phyloP scores from a whole-genome alignment of 768 basidiomycete species.

The Pleurotus citrinopileatus region DNA sequence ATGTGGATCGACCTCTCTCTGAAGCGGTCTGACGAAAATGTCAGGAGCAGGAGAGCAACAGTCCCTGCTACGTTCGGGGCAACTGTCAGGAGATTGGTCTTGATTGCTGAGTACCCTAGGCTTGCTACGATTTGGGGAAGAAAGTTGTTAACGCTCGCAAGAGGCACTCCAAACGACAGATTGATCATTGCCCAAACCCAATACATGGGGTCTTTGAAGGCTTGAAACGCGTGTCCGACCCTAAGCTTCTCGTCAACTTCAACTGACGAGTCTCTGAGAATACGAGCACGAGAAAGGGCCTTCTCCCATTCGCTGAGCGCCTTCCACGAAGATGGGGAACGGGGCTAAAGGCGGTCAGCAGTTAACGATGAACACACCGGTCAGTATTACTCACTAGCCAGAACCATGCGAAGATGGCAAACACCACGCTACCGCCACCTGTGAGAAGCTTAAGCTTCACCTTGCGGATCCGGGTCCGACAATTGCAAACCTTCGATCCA shows the following conservation, averaged over 20 bases:
- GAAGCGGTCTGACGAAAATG: slow-evolving; percentile 51
- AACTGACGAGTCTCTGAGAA: slow-evolving; percentile 46
- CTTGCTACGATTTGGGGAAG: slow-evolving; percentile 46
- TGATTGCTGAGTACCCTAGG: slow-evolving; percentile 43
- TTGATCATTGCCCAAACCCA: slow-evolving; percentile 48
- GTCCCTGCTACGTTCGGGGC: slow-evolving; percentile 52
- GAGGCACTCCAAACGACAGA: slow-evolving; percentile 43
- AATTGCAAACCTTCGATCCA: slow-evolving; percentile 44
- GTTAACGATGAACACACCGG: background rate
- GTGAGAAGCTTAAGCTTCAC: background rate
- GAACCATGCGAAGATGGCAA: slow-evolving; percentile 43
- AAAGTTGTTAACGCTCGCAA: slow-evolving; percentile 53
- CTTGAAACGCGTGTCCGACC: slow-evolving; percentile 40
- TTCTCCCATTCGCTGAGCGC: slow-evolving; percentile 35
- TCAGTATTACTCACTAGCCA: slow-evolving; percentile 28
- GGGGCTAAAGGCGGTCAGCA: slow-evolving; percentile 20
- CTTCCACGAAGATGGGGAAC: slow-evolving; percentile 38
- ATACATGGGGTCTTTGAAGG: slow-evolving; percentile 42
- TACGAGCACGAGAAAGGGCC: slow-evolving; percentile 36
- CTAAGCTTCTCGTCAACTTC: slow-evolving; percentile 37
- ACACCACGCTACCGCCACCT: slow-evolving; percentile 38
- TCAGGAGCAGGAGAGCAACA: slow-evolving; percentile 39
- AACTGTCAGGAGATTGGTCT: slow-evolving; percentile 51
- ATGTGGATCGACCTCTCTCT: slow-evolving; percentile 49
- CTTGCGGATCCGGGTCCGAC: background rate